Percentiles rank a stretch among this genome's conserved stretches.
phyloP scores from a whole-genome alignment of 1,284 basidiomycete genomes.

The Coniferiporia weirii region DNA sequence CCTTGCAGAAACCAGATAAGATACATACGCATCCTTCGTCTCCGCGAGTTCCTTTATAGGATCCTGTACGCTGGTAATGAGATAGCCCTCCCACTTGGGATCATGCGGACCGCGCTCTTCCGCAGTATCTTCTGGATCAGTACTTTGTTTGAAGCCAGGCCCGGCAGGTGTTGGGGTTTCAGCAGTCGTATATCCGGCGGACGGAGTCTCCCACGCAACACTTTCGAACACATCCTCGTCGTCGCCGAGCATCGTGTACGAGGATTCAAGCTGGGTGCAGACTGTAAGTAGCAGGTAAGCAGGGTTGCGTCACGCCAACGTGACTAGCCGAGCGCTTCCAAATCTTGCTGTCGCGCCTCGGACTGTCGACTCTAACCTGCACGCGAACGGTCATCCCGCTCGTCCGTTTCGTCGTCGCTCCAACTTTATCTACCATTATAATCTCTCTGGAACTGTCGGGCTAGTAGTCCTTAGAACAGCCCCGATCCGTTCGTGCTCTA shows the following conservation, averaged over 20 bases:
- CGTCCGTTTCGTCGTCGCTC: neutral
- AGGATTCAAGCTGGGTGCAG: neutral
- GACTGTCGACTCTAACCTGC: neutral
- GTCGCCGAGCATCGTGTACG: constrained; percentile 58
- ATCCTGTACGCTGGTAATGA: constrained; percentile 82
- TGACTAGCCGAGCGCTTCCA: neutral
- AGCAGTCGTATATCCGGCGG: constrained; percentile 43
- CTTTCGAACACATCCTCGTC: constrained; percentile 84
- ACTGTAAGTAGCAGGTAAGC: neutral
- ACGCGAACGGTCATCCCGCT: constrained; percentile 4
- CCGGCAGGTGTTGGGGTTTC: constrained; percentile 39
- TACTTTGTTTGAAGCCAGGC: constrained; percentile 75
- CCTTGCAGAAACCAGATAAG: constrained; percentile 88
- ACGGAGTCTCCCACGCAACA: constrained; percentile 78
- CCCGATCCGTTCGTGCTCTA: neutral
- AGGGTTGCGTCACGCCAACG: neutral
- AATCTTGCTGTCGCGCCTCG: neutral
- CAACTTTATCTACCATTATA: neutral
- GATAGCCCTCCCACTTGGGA: constrained; percentile 87
- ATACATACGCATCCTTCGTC: constrained; percentile 94
- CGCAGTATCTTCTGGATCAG: constrained; percentile 45
- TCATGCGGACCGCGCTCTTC: constrained; percentile 60
- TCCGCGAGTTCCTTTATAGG: constrained; percentile 94
- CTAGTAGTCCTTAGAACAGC: neutral
- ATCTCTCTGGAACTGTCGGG: too few relatives aligned